Evolutionary conservation across 176 grass and related monocot genomes (phyloP), one percentile per base, ranked within the genome.

Genomic region (Zoysia japonica): DNA sequence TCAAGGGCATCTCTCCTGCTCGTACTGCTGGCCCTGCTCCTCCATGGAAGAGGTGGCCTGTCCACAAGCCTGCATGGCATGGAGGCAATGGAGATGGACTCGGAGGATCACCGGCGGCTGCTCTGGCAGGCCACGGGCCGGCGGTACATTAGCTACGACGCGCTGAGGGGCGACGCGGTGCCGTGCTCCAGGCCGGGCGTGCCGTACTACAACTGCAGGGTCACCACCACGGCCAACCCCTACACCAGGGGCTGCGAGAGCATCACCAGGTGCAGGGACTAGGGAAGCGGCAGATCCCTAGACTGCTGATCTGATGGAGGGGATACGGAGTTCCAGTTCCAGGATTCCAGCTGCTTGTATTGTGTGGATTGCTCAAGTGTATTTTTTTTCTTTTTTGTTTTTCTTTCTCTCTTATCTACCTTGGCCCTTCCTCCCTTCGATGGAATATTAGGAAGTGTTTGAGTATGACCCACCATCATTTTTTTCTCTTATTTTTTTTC

Each of bases 201-300:
- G 46, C 89, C 94, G 11, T 97, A 97, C 86, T 97, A 97, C 87
- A 97, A 97, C 83, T 97, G 94, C 88, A 85, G 87, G 82, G 78
- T 87, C 72, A 87, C 72, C n/a, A 93, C 92, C n/a, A 88, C 52
- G 0, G 83, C 91, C 79, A 94, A 90, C 77, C 89, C 89, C 37
- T 97, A 94, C 89, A 88, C 76, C 50, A 88, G 91, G 71, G 94
- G 91, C 0, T 94, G 89, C 62, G 89, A 97, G 84, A 94, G 85
- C 86, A 97, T 97, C 85, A 90, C 91, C 48, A 76, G 83, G 65
- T 97, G 94, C 78, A 94, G 92, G 72, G 92, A 91, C 91, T 75
- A 94, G 92, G 72, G 92, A 91, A 75, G 68, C 63, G 71, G 68
- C 68, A 36, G 73, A 43, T 79, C 83, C 83, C 63, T 86, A 77